These are phyloP conservation scores for Rhexocercosporidium sp. DNA, from an alignment of 2,329 filamentous ascomycete species.

Conservation along the genomic window DNA sequence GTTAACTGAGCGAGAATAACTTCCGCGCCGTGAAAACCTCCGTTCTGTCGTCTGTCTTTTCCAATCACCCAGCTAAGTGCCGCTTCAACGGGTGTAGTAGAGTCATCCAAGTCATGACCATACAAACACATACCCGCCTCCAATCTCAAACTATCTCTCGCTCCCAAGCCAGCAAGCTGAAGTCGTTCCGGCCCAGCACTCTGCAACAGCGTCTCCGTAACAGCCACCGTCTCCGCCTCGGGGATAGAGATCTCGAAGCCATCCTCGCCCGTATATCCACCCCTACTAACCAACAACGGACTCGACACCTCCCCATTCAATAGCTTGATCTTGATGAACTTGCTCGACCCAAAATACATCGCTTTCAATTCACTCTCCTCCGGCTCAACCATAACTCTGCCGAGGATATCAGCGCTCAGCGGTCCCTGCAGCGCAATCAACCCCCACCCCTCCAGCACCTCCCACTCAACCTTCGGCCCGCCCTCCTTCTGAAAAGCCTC, in stretches of 20 bases:
- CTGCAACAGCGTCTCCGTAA: conserved; percentile 64
- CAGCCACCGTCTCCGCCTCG: conserved; percentile 63
- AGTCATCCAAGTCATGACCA: conserved; percentile 92
- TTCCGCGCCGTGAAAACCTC: conserved; percentile 85
- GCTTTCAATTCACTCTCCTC: conserved; percentile 60
- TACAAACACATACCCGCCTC: conserved; percentile 99
- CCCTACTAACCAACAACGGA: conserved; percentile 78
- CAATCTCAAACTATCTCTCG: conserved; percentile 87
- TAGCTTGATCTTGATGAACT: conserved; percentile 68
- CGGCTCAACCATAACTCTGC: conserved; percentile 61
- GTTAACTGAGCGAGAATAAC: conserved; percentile 79
- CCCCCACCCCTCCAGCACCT: conserved; percentile 73
- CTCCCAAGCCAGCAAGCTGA: conserved; percentile 85
- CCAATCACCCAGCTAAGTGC: conserved; percentile 81
- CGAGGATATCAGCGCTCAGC: conserved; percentile 71
- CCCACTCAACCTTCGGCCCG: conserved; percentile 67
- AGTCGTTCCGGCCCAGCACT: conserved; percentile 64
- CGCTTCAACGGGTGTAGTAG: conserved; percentile 70
- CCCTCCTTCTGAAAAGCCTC: conserved; percentile 60
- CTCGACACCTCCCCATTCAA: conserved; percentile 53
- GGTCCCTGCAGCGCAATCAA: conserved; percentile 92
- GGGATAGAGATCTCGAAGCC: conserved; percentile 95
- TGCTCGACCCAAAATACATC: conserved; percentile 82
- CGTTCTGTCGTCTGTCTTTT: conserved; percentile 69
- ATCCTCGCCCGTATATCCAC: conserved; percentile 96